Evolutionary conservation across 2,329 filamentous ascomycete genomes (phyloP), one percentile per base, ranked within the genome.

Genomic region (Xylariaceae sp.): DNA sequence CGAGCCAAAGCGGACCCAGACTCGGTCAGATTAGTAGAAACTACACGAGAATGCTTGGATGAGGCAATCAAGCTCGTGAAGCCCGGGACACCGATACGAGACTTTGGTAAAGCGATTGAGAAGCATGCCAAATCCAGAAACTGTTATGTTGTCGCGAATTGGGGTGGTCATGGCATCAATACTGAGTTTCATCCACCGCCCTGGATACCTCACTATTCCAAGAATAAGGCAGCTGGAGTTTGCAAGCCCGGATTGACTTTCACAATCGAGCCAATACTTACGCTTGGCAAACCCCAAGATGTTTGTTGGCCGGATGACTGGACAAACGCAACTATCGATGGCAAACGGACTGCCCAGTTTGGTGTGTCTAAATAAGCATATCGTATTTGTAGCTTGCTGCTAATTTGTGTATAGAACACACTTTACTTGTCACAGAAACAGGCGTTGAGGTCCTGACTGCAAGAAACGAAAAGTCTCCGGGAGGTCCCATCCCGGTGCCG

Each of bases 241-340:
- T 94, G 92, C 54, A 97, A 97, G 77, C 87, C 91, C 0, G 94
- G 94, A 44, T 96, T 97, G 91, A 96, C 92, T 61, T 99, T 99
- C 68, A 99, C 94, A 0, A 99, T 99, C 57, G 94, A 99, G 77
- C 94, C 94, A n/a, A 99, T 99, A 92, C 91, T 99, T 69, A 92
- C 91, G 33, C 74, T 96, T 48, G 94, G 94, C 48, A 92, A 89
- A 55, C 89, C 96, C 73, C 85, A 85, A 58, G 94, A 99, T 69
- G 88, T 93, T 70, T 97, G 91, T 0, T 99, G 94, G 94, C 94
- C 94, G 0, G 94, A 99, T 71, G 90, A 97, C 76, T 99, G 94
- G 94, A 99, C 94, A 0, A 96, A 92, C 73, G 89, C 90, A 3
- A 99, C 94, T 0, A 83, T 86, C 50, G 94, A 99, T 71, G 94